Evolutionary conservation across 257 asterid species (phyloP).

Genomic region (Primulina huaijiensis): DNA sequence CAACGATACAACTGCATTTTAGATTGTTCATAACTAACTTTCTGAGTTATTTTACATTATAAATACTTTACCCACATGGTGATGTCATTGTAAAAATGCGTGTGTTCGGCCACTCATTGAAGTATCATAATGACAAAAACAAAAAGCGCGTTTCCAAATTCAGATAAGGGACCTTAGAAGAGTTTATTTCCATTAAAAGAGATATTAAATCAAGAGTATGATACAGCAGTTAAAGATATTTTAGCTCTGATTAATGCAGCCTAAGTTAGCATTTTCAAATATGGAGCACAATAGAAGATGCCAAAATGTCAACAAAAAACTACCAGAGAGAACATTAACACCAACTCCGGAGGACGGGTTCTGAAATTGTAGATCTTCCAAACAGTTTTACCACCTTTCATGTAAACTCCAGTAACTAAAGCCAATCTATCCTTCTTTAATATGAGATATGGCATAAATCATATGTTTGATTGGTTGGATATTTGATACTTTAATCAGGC

Average conservation of each 20-base stretch:
- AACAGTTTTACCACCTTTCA: background rate
- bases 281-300: slow-evolving; percentile 9
- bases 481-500: no score
- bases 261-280: background rate
- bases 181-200: background rate
- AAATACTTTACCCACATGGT: background rate
- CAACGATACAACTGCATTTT: background rate
- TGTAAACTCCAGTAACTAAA: background rate
- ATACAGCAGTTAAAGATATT: background rate
- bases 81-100: background rate
- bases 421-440: no score
- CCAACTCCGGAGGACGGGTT: background rate
- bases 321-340: slow-evolving; percentile 1
- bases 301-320: slow-evolving; percentile 10
- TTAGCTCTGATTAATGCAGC: background rate
- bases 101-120: background rate
- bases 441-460: no score
- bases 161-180: background rate
- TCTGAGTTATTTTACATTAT: background rate
- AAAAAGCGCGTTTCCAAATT: background rate
- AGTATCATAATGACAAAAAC: background rate
- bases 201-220: background rate
- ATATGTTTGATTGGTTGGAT: no score
- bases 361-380: no score
- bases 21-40: background rate